Evolutionary conservation across 768 basidiomycete genomes (phyloP), one percentile per base, ranked within the genome.

Genomic region (Lanmaoa rubissima): DNA sequence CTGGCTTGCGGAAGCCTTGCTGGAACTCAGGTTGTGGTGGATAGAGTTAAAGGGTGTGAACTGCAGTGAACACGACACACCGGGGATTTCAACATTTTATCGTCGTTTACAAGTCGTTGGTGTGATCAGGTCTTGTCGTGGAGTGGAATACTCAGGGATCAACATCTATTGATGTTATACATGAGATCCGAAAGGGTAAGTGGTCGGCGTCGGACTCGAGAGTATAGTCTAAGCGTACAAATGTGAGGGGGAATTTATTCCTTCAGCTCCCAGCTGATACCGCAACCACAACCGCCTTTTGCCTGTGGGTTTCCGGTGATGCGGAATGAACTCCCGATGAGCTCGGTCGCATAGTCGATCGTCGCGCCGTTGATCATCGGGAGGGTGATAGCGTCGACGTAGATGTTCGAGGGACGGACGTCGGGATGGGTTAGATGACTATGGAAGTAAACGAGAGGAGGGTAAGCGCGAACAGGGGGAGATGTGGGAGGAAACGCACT

Each of bases 261-360:
- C 28, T 63, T 60, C 4, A 60, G n/a, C 24, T 64, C 94, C 94
- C 93, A 97, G 67, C 93, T 95, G 21, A 98, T 87, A 16, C 96
- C 96, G 65, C 96, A 99, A 1, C 96, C 95, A 60, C 96, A 98
- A 0, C 92, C 92, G 2, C 92, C 92, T 62, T 92, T 88, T 0
- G 95, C 89, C 71, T 92, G 91, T 0, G 96, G 96, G 63, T 98
- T 99, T 24, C 88, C 84, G 10, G 81, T 68, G 3, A 98, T 73
- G 12, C 88, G 78, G 71, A 99, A 99, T 44, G 85, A 88, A 68
- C 90, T 92, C 13, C 96, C 96, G 64, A 98, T 98, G 38, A 98
- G 82, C 73, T 98, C 96, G 0, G 94, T 96, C 0, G 90, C 89
- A 67, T 86, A 95, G 70, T 97, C 94, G 42, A 98, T 78, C 0